phyloP scores from a whole-genome alignment of 257 asterid genomes.

The Verbascum thapsus region DNA sequence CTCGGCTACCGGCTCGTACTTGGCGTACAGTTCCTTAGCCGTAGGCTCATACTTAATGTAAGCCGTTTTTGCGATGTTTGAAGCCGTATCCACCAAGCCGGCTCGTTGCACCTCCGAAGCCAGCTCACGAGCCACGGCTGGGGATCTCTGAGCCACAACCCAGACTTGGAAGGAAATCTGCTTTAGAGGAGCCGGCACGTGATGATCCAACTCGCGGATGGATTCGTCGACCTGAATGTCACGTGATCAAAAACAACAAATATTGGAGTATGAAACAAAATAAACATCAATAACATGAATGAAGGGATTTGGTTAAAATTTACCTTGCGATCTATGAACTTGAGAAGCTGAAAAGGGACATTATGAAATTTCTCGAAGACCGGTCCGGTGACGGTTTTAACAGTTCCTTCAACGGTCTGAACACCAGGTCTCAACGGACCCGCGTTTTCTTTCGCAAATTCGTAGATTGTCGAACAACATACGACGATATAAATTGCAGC shows the following conservation, averaged over 20 bases:
- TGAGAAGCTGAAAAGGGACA: conserved; percentile 65
- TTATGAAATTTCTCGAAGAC: conserved; percentile 57
- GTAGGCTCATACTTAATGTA: conserved; percentile 52
- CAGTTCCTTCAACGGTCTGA: conserved; percentile 67
- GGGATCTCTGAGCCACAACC: conserved; percentile 53
- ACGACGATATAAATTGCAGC: conserved; percentile 51
- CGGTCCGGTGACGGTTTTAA: conserved; percentile 64
- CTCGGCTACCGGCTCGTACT: conserved; percentile 68
- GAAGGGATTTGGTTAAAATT: neutral
- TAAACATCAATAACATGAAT: neutral
- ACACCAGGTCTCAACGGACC: conserved; percentile 81
- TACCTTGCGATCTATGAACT: conserved; percentile 78
- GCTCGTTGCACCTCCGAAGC: conserved; percentile 52
- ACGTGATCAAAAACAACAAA: too few species aligned
- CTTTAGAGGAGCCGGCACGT: conserved; percentile 55
- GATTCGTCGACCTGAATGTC: conserved; percentile 56
- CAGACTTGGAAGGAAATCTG: conserved; percentile 37
- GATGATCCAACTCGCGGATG: conserved; percentile 49
- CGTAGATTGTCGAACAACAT: conserved; percentile 59
- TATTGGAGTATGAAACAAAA: too few species aligned
- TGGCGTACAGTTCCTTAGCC: conserved; percentile 46
- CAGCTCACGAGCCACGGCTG: conserved; percentile 51
- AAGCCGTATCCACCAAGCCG: conserved; percentile 52
- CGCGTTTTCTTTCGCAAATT: conserved; percentile 68
- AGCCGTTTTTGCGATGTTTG: conserved; percentile 36